phyloP scores from a whole-genome alignment of 1,284 basidiomycete genomes.

The Ganoderma meredithae region DNA sequence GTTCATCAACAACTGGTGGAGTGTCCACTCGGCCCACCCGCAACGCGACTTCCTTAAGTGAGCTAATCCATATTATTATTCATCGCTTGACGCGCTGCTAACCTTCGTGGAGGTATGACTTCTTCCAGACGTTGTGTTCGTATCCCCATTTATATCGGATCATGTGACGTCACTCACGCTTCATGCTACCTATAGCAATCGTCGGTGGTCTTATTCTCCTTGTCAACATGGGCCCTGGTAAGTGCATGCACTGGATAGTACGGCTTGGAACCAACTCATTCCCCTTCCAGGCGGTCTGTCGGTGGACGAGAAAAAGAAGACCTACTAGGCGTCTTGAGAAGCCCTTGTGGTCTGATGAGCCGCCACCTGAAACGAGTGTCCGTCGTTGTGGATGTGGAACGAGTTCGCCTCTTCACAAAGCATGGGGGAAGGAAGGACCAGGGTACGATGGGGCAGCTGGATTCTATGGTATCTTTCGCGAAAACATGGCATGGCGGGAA shows the following conservation, averaged over 20 bases:
- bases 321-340: slow-evolving; percentile 53
- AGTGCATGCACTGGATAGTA: slow-evolving; percentile 27
- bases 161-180: slow-evolving; percentile 19
- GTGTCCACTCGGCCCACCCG: slow-evolving; percentile 91
- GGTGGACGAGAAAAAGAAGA: slow-evolving; percentile 99
- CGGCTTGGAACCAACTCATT: slow-evolving; percentile 10
- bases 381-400: slow-evolving; percentile 10
- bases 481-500: slow-evolving; percentile 28
- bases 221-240: slow-evolving; percentile 97
- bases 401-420: slow-evolving; percentile 11
- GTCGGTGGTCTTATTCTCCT: slow-evolving; percentile 97
- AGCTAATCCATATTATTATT: slow-evolving; percentile 35
- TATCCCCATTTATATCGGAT: slow-evolving; percentile 27
- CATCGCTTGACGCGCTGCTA: slow-evolving; percentile 17
- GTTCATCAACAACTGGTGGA: slow-evolving; percentile 99
- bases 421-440: slow-evolving; percentile 13
- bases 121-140: slow-evolving; percentile 94
- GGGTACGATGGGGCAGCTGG: slow-evolving; percentile 28
- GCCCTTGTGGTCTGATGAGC: slow-evolving; percentile 4
- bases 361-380: slow-evolving; percentile 6
- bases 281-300: slow-evolving; percentile 82
- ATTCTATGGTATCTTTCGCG: slow-evolving; percentile 31
- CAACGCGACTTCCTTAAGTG: slow-evolving; percentile 98
- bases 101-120: slow-evolving; percentile 71
- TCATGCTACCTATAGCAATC: slow-evolving; percentile 67